Base-by-base conservation (phyloP, 306 rosid genomes). In the Acacia crassicarpa region DNA sequence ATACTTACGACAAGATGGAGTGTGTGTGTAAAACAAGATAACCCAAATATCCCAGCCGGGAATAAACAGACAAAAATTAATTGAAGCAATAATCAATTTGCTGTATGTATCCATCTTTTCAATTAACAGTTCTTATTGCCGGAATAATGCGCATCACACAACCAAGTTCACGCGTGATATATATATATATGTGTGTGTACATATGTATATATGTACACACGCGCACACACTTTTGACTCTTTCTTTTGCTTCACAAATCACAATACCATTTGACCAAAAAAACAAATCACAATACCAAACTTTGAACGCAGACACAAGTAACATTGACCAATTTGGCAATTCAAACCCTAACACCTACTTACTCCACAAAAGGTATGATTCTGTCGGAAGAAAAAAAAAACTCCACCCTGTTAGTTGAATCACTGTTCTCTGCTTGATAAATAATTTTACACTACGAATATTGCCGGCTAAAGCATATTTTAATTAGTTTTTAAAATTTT, bases 121-220 rank as follows among this genome's bases (percentile, higher is more conserved):
- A 71, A 67, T 59, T 4, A 16, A 23, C 9, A 25, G 41, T 51
- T 51, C 25, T 35, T 48, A 10, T 17, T 6, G 72, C 67, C 12
- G 48, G 3, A 19, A 72, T n/a, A 69, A 41, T 10, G 66, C 0
- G 2, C 5, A 72, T 33, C 61, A 27, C 12, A 12, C 67, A 10
- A 0, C 46, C 23, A 32, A 23, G 33, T 46, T 74, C 56, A 67
- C 80, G 84, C 80, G 59, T 75, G 76, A 68, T 44, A 30, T 22
- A 20, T 54, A 68, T 44, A 30, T 22, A 27, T 27, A 27, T 27
- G 27, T 27, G 27, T 27, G 27, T 27, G 1, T 27, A 27, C 27
- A 27, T 27, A 27, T 27, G 27, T 27, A 27, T 27, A 27, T 27
- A 0, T 27, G 27, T 27, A 27, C 35, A 32, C 35, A 32, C 4